Evolutionary conservation across 208 protist species (phyloP), one percentile per base, ranked within the genome.

Genomic region (Leishmania major): DNA sequence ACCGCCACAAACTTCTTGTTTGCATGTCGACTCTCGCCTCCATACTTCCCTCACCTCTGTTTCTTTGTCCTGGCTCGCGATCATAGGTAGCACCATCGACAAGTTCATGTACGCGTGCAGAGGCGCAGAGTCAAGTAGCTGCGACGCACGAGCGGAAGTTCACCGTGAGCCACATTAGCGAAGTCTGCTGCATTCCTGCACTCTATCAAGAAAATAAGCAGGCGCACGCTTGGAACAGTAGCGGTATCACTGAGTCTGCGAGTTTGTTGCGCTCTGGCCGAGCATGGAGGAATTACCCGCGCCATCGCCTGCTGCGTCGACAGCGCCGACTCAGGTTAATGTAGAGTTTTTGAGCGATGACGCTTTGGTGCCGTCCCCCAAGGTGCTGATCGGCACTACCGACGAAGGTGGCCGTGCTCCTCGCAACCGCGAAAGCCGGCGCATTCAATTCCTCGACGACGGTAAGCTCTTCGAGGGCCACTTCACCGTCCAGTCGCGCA

Each of bases 401-500:
- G 81, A 87, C 57, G 85, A 40, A n/a, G 81, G 55, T 11, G 86
- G 87, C 57, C 64, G 57, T 31, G 87, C 87, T 31, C 84, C 85
- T n/a, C 90, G 89, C 64, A 85, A 80, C 22, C 78, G 69, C 3
- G 79, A 74, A 35, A 88, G 78, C 57, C 89, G 93, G 2, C 87
- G 85, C 72, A 91, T 97, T 73, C 49, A 85, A 53, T 95, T 97
- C 77, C 57, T 89, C 5, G 94, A 97, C 84, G 94, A 97, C 80
- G 94, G 93, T 5, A 97, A 97, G 73, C 92, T 97, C 17, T 96
- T 97, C 82, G 94, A 97, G 82, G 94, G 94, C 57, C 94, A 97
- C 79, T 92, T 97, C 66, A 97, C 93, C 22, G 91, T 97, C 35
- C 89, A 97, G 85, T 92, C 94, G 22, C 87, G 88, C 47, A 93